Evolutionary conservation across 768 basidiomycete genomes (phyloP).

Genomic region (Pulveroboletus sp.): DNA sequence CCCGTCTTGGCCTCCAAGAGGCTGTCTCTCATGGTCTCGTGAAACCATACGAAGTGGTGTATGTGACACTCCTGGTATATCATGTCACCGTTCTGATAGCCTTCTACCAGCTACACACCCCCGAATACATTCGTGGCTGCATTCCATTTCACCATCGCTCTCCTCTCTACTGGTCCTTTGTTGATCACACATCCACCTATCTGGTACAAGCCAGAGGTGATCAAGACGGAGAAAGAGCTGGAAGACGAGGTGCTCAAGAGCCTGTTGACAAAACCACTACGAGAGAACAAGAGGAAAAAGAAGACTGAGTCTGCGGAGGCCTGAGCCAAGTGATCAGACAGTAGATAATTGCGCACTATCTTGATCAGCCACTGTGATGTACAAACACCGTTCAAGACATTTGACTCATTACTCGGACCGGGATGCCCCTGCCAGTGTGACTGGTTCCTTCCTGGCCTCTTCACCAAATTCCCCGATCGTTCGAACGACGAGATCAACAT

Average conservation of each 20-base stretch:
- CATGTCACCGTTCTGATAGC: not conserved
- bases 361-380: slow-evolving; percentile 15
- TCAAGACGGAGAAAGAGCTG: slow-evolving; percentile 87
- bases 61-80: slow-evolving; percentile 33
- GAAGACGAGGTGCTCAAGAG: slow-evolving; percentile 85
- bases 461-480: slow-evolving; percentile 81
- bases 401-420: slow-evolving; percentile 7
- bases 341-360: slow-evolving; percentile 15
- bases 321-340: slow-evolving; percentile 26
- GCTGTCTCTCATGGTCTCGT: slow-evolving; percentile 93
- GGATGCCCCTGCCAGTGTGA: not conserved
- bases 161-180: slow-evolving; percentile 84
- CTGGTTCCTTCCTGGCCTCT: slow-evolving; percentile 42
- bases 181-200: slow-evolving; percentile 84
- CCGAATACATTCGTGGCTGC: slow-evolving; percentile 84
- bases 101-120: slow-evolving; percentile 66
- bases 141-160: slow-evolving; percentile 96
- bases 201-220: slow-evolving; percentile 92
- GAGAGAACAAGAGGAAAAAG: slow-evolving; percentile 94
- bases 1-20: slow-evolving; percentile 93
- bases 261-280: slow-evolving; percentile 71
- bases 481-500: slow-evolving; percentile 79
- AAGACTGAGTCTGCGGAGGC: slow-evolving; percentile 52
- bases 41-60: slow-evolving; percentile 95
- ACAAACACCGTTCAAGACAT: slow-evolving; percentile 9